These are phyloP conservation scores for Scheffersomyces amazonensis DNA, from an alignment of 805 yeast species.

Conservation along the genomic window DNA sequence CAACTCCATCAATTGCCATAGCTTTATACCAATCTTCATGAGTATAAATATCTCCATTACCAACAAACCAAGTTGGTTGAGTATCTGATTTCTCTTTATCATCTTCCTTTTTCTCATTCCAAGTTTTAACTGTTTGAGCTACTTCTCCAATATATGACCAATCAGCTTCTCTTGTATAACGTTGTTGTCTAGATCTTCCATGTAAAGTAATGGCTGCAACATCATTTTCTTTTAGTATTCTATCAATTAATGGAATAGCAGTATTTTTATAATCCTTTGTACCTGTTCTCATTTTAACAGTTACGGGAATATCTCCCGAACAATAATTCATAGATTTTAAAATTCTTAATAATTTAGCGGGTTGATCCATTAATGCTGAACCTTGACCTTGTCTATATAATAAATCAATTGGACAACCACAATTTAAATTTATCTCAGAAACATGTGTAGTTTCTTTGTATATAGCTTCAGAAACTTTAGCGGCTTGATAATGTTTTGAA, in stretches of 20 bases:
- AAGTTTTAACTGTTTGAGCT: constrained; percentile 63
- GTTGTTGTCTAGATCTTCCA: constrained; percentile 94
- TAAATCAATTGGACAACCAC: constrained; percentile 97
- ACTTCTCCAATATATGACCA: constrained; percentile 85
- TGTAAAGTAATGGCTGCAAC: constrained; percentile 91
- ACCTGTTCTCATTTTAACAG: constrained; percentile 92
- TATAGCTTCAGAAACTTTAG: constrained; percentile 85
- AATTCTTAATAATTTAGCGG: constrained; percentile 74
- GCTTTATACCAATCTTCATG: constrained; percentile 86
- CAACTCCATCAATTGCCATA: constrained; percentile 64
- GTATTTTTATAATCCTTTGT: constrained; percentile 79
- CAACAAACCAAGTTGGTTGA: constrained; percentile 76
- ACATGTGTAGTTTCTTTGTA: constrained; percentile 54
- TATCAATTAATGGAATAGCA: constrained; percentile 73
- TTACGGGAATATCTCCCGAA: constrained; percentile 87
- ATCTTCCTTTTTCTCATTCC: constrained; percentile 53
- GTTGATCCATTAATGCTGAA: constrained; percentile 86
- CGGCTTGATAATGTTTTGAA: constrained; percentile 88
- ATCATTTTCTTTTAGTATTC: constrained; percentile 74
- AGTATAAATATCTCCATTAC: constrained; percentile 91
- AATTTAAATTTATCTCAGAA: constrained; percentile 86
- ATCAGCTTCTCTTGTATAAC: constrained; percentile 88
- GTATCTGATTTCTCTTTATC: constrained; percentile 56
- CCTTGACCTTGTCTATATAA: constrained; percentile 96
- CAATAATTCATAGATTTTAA: constrained; percentile 85